Evolutionary conservation across 164 flowering plant species (phyloP).

Genomic region (Protea cynaroides): DNA sequence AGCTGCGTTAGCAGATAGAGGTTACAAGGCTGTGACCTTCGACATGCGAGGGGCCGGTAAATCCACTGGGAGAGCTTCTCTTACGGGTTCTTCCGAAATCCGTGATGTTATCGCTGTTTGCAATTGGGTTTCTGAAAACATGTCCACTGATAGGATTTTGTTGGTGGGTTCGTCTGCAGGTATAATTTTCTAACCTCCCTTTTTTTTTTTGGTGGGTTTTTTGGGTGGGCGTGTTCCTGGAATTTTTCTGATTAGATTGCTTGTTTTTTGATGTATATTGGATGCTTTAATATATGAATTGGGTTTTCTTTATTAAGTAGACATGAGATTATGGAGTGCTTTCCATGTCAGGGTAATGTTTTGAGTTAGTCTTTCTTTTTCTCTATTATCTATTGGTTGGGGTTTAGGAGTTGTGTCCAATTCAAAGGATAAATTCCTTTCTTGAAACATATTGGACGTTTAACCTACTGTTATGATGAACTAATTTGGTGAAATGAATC

Average conservation of each 20-base stretch:
- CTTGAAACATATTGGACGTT: background rate
- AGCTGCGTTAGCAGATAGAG: conserved; percentile 51
- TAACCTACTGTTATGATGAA: background rate
- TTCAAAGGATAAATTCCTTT: background rate
- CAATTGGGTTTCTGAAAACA: conserved; percentile 46
- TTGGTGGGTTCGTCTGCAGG: conserved; percentile 87
- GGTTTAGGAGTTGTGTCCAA: background rate
- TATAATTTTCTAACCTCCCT: conserved; percentile 12
- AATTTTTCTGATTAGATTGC: background rate
- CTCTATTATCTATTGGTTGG: background rate
- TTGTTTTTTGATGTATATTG: background rate
- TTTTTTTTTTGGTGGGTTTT: background rate
- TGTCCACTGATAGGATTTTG: conserved; percentile 40
- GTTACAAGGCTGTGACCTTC: conserved; percentile 59
- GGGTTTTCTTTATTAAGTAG: background rate
- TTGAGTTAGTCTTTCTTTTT: background rate
- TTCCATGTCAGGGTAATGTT: background rate
- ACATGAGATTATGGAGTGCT: background rate
- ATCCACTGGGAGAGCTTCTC: conserved; percentile 74
- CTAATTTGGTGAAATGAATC: background rate
- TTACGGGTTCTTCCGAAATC: conserved; percentile 74
- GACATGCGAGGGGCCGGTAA: conserved; percentile 87
- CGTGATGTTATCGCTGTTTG: conserved; percentile 70
- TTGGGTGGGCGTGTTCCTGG: background rate
- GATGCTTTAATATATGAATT: background rate